phyloP scores from a whole-genome alignment of 768 basidiomycete genomes.

The Vararia minispora region DNA sequence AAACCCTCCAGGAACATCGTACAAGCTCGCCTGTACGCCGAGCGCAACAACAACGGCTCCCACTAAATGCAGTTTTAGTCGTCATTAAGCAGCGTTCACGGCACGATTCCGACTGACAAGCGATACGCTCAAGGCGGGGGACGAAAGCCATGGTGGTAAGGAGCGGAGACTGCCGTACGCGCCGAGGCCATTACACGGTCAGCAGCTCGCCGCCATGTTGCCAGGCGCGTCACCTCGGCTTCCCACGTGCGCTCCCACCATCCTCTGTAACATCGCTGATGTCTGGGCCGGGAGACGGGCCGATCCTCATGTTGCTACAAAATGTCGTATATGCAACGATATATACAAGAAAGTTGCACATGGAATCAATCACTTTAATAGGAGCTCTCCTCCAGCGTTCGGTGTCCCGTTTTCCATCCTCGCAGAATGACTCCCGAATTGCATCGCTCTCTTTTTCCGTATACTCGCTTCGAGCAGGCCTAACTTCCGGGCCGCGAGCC shows the following conservation, averaged over 20 bases:
- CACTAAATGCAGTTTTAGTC: conserved; percentile 46
- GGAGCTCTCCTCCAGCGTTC: conserved; percentile 38
- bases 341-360: not conserved
- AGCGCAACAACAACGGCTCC: conserved; percentile 41
- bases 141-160: no score
- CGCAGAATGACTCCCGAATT: conserved; percentile 87
- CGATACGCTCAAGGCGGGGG: no score
- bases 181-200: no score
- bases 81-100: conserved; percentile 23
- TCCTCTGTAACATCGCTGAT: no score
- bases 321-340: not conserved
- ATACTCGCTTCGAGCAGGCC: conserved; percentile 65
- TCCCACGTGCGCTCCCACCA: no score
- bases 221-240: no score
- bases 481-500: conserved; percentile 58
- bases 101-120: no score
- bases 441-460: conserved; percentile 91
- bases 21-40: conserved; percentile 37
- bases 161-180: no score
- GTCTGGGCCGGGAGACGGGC: no score
- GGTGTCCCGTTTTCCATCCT: conserved; percentile 60
- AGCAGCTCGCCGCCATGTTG: no score
- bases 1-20: conserved; percentile 71
- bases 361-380: conserved; percentile 8
- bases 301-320: not conserved